Evolutionary conservation across 2,329 filamentous ascomycete genomes (phyloP).

Genomic region (Calonectria naviculata): DNA sequence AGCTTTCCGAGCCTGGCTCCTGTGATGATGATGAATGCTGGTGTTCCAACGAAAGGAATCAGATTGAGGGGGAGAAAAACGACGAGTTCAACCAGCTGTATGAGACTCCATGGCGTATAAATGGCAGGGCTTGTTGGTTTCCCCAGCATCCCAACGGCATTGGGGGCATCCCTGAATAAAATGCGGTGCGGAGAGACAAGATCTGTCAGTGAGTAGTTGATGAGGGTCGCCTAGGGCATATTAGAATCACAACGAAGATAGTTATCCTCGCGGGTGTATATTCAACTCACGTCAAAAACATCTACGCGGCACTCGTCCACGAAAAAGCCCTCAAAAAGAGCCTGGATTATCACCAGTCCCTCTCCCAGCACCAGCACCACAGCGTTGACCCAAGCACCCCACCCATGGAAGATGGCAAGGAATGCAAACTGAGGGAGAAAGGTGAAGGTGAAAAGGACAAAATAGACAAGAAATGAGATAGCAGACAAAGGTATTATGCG

Average conservation of each 20-base stretch:
- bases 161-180: slow-evolving; percentile 73
- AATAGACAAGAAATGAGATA: slow-evolving; percentile 84
- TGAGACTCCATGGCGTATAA: slow-evolving; percentile 89
- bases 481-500: slow-evolving; percentile 84
- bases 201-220: slow-evolving; percentile 77
- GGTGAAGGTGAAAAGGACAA: slow-evolving; percentile 87
- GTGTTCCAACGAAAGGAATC: slow-evolving; percentile 83
- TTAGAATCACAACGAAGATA: slow-evolving; percentile 9
- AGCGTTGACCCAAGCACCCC: slow-evolving; percentile 90
- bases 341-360: slow-evolving; percentile 76
- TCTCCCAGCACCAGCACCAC: slow-evolving; percentile 89
- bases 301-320: slow-evolving; percentile 84
- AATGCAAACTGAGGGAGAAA: slow-evolving; percentile 93
- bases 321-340: slow-evolving; percentile 82
- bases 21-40: slow-evolving; percentile 88
- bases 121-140: slow-evolving; percentile 81
- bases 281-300: slow-evolving; percentile 78
- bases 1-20: slow-evolving; percentile 89
- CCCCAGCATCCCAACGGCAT: slow-evolving; percentile 83
- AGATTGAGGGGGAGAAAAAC: slow-evolving; percentile 86
- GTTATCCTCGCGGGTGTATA: too few relatives aligned
- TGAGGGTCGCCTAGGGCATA: slow-evolving; percentile 70
- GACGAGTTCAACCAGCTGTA: slow-evolving; percentile 90
- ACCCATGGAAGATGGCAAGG: slow-evolving; percentile 88
- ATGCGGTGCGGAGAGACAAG: slow-evolving; percentile 76